Evolutionary conservation across 202 grass and related monocot species (phyloP).

Genomic region (Cymbopogon flexuosus): DNA sequence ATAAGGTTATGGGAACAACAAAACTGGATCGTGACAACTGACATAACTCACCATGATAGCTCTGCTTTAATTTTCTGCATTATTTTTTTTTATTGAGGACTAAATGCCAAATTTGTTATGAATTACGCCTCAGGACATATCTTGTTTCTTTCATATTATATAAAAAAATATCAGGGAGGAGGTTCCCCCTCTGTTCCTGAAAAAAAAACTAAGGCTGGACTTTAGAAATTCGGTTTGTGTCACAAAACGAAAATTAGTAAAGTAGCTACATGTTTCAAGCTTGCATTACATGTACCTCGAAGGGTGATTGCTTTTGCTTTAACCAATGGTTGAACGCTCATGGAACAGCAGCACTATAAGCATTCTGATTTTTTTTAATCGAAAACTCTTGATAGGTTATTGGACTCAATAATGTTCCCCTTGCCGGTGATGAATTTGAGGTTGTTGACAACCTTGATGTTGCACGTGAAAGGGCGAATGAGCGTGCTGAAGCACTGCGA

Average conservation of each 20-base stretch:
- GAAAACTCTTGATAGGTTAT: slow-evolving; percentile 51
- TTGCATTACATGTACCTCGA: background rate
- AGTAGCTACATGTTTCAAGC: background rate
- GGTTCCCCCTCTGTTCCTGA: background rate
- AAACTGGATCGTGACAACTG: background rate
- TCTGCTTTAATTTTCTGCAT: background rate
- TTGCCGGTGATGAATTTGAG: slow-evolving; percentile 91
- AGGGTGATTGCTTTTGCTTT: slow-evolving; percentile 1
- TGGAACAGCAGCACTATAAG: background rate
- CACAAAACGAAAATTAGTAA: background rate
- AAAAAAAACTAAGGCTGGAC: background rate
- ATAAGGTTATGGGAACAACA: background rate
- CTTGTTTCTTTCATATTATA: background rate
- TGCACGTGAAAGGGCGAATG: slow-evolving; percentile 58
- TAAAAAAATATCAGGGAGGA: background rate
- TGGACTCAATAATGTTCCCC: slow-evolving; percentile 76
- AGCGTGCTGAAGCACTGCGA: slow-evolving; percentile 48
- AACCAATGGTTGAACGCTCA: background rate
- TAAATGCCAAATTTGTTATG: background rate
- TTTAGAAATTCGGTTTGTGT: background rate
- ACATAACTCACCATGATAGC: background rate
- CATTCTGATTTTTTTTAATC: background rate
- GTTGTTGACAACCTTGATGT: slow-evolving; percentile 62
- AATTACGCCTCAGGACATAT: background rate
- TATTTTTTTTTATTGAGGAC: background rate